Evolutionary conservation across 768 basidiomycete species (phyloP).

Genomic region (Cubamyces lactineus): DNA sequence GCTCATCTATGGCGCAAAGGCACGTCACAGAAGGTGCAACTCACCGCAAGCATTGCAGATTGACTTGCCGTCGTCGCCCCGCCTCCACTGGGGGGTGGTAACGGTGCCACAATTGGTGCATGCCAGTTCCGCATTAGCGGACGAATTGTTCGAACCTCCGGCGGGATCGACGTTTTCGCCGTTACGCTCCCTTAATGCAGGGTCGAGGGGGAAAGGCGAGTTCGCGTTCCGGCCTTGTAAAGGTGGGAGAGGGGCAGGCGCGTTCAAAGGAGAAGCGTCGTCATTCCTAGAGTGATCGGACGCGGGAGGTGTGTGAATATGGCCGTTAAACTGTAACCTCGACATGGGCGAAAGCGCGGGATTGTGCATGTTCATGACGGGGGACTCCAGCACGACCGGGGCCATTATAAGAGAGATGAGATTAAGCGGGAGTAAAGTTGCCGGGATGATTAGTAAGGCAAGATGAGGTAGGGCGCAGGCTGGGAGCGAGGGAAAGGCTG

Average conservation of each 20-base stretch:
- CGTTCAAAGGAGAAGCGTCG: conserved; percentile 27
- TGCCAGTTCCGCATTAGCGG: conserved; percentile 26
- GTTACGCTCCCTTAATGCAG: conserved; percentile 29
- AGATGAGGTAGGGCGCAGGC: conserved; percentile 1
- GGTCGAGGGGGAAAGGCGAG: conserved; percentile 30
- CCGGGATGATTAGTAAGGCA: conserved; percentile 18
- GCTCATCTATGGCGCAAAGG: no score
- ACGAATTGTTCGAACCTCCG: conserved; percentile 20
- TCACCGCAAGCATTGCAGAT: conserved; percentile 92
- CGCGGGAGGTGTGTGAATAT: conserved; percentile 35
- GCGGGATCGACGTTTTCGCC: conserved; percentile 32
- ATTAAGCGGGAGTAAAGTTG: conserved; percentile 22
- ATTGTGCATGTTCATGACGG: conserved; percentile 54
- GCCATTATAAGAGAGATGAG: conserved; percentile 44
- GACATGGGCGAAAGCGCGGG: conserved; percentile 46
- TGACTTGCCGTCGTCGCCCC: conserved; percentile 78
- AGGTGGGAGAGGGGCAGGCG: conserved; percentile 27
- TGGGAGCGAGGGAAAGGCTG: background rate
- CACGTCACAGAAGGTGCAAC: conserved; percentile 43
- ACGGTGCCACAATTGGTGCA: conserved; percentile 80
- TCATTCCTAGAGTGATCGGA: conserved; percentile 36
- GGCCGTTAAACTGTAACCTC: conserved; percentile 46
- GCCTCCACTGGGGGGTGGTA: conserved; percentile 83
- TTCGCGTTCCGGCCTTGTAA: conserved; percentile 44
- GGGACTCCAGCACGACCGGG: conserved; percentile 59